These are phyloP conservation scores for Penicillium maclennaniae DNA, from an alignment of 495 filamentous ascomycete genomes.

Conservation along the genomic window DNA sequence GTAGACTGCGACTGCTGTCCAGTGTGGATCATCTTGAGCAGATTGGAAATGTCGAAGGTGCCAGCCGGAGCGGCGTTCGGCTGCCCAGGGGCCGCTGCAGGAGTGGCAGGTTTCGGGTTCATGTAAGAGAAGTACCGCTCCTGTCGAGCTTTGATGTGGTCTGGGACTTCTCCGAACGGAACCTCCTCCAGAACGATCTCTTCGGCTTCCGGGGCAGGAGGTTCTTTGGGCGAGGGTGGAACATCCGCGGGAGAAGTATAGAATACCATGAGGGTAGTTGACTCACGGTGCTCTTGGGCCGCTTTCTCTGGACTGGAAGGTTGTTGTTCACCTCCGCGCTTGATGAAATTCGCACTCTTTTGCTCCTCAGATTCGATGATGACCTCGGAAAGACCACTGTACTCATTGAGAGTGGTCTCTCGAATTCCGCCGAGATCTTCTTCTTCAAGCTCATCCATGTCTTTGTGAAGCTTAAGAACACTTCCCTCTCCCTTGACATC, in stretches of 20 bases:
- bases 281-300: slow-evolving; percentile 67
- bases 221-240: slow-evolving; percentile 73
- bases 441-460: slow-evolving; percentile 59
- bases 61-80: slow-evolving; percentile 19
- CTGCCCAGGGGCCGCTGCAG: slow-evolving; percentile 22
- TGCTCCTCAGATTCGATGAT: slow-evolving; percentile 55
- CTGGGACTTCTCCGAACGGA: slow-evolving; percentile 48
- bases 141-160: slow-evolving; percentile 45
- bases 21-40: slow-evolving; percentile 47
- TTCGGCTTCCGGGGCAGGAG: slow-evolving; percentile 43
- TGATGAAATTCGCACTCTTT: slow-evolving; percentile 49
- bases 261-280: slow-evolving; percentile 76
- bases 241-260: slow-evolving; percentile 72
- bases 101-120: slow-evolving; percentile 33
- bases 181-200: slow-evolving; percentile 32
- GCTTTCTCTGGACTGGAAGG: slow-evolving; percentile 63
- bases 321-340: slow-evolving; percentile 57
- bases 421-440: slow-evolving; percentile 57
- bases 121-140: slow-evolving; percentile 40
- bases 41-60: slow-evolving; percentile 42
- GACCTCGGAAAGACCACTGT: slow-evolving; percentile 43
- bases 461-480: slow-evolving; percentile 70
- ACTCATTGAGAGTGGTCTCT: slow-evolving; percentile 46
- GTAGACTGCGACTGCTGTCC: slow-evolving; percentile 31
- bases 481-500: slow-evolving; percentile 76